These are phyloP conservation scores for Mollisiaceae sp. DNA, from an alignment of 2,329 filamentous ascomycete species.

Conservation along the genomic window DNA sequence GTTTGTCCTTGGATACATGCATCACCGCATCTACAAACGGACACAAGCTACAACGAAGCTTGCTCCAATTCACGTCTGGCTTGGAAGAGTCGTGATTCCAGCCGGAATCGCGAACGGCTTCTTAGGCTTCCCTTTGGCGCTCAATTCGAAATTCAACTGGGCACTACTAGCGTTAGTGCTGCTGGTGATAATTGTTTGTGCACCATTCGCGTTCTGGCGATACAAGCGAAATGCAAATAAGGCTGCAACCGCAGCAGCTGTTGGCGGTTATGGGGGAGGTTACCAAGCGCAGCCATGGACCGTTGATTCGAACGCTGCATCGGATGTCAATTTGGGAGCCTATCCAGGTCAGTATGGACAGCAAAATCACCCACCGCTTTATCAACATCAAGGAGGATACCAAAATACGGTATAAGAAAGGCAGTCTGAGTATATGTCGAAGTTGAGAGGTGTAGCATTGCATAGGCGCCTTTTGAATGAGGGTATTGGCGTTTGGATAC, in stretches of 20 bases:
- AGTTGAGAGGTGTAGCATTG: not conserved
- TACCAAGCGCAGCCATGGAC: slow-evolving; percentile 9
- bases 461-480: not conserved
- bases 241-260: not conserved
- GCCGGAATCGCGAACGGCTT: slow-evolving; percentile 62
- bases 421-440: not conserved
- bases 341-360: slow-evolving; percentile 1
- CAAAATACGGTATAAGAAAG: not conserved
- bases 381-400: not conserved
- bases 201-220: slow-evolving; percentile 9
- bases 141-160: slow-evolving; percentile 53
- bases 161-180: slow-evolving; percentile 53
- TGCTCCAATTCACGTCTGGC: slow-evolving; percentile 60
- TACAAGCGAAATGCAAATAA: slow-evolving; percentile 7
- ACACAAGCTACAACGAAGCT: slow-evolving; percentile 56
- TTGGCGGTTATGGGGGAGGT: not conserved
- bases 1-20: slow-evolving; percentile 58
- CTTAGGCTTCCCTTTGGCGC: slow-evolving; percentile 62
- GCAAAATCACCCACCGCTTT: slow-evolving; percentile 4
- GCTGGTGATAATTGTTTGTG: slow-evolving; percentile 48
- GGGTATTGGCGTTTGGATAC: not conserved
- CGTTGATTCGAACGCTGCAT: not conserved
- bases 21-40: slow-evolving; percentile 59
- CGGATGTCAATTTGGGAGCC: slow-evolving; percentile 2
- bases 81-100: slow-evolving; percentile 59